phyloP scores from a whole-genome alignment of 192 early-diverging fungal genomes.

The Chytriomyces sp. region DNA sequence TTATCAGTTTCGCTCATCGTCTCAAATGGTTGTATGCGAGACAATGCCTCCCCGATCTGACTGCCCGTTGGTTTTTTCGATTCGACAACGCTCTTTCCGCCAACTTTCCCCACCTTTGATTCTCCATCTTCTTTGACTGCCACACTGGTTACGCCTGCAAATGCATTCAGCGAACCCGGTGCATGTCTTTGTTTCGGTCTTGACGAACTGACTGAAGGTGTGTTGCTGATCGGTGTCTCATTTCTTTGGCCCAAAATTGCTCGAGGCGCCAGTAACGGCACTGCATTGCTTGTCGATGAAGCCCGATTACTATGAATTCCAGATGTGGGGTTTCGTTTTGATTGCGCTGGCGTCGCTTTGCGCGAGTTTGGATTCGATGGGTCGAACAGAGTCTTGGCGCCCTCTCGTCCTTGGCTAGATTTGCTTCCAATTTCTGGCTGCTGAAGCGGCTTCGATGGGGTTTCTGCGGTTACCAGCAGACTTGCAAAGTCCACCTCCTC shows the following conservation, averaged over 20 bases:
- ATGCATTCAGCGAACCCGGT: too few relatives aligned
- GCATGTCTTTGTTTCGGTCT: too few relatives aligned
- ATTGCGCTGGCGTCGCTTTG: too few relatives aligned
- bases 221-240: too few relatives aligned
- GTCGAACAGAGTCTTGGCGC: background rate
- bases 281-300: background rate
- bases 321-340: background rate
- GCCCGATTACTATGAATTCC: background rate
- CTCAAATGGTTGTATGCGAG: background rate
- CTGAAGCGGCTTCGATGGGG: background rate
- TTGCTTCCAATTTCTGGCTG: background rate
- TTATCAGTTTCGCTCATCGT: background rate
- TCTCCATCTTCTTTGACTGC: too few relatives aligned
- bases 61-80: background rate
- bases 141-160: too few relatives aligned
- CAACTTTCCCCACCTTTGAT: too few relatives aligned
- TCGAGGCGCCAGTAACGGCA: background rate
- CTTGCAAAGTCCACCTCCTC: slow-evolving; percentile 24
- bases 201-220: too few relatives aligned
- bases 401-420: background rate
- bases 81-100: too few relatives aligned
- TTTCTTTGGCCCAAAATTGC: too few relatives aligned
- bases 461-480: background rate
- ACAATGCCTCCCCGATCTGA: background rate
- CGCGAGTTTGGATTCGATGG: too few relatives aligned